phyloP scores from a whole-genome alignment of 371 early-diverging fungal genomes.

The Mucor mucedo region DNA sequence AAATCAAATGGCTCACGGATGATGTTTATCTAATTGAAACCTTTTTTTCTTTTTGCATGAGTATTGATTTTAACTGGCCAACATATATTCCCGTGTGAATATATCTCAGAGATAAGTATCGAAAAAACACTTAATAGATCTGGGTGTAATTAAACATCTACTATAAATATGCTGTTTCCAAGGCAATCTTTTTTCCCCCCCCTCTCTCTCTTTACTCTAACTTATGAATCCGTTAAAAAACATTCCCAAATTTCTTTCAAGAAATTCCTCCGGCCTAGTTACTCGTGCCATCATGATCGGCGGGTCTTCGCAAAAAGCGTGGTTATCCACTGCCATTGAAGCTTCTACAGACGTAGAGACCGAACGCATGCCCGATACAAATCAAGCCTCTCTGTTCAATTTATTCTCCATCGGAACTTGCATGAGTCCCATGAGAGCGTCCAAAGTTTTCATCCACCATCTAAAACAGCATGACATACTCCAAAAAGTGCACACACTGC shows the following conservation, averaged over 20 bases:
- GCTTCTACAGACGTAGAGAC: constrained; percentile 2
- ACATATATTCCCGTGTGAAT: too few species aligned
- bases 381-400: constrained; percentile 90
- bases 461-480: constrained; percentile 75
- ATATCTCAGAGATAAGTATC: too few species aligned
- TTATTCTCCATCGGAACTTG: constrained; percentile 94
- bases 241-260: constrained; percentile 6
- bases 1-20: too few species aligned
- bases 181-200: not conserved
- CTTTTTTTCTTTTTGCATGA: too few species aligned
- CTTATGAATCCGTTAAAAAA: constrained; percentile 6
- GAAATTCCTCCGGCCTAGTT: not conserved
- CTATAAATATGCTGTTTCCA: not conserved
- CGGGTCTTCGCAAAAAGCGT: constrained; percentile 3
- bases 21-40: too few species aligned
- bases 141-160: too few species aligned
- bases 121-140: too few species aligned
- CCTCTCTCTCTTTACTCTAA: not conserved
- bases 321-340: constrained; percentile 11
- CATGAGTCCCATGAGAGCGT: constrained; percentile 96
- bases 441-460: constrained; percentile 90
- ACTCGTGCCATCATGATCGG: not conserved
- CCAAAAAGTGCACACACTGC: constrained; percentile 67
- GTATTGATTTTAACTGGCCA: too few species aligned
- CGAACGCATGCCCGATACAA: constrained; percentile 13